Evolutionary conservation across 257 asterid species (phyloP).

Genomic region (Capsicum rhomboideum): DNA sequence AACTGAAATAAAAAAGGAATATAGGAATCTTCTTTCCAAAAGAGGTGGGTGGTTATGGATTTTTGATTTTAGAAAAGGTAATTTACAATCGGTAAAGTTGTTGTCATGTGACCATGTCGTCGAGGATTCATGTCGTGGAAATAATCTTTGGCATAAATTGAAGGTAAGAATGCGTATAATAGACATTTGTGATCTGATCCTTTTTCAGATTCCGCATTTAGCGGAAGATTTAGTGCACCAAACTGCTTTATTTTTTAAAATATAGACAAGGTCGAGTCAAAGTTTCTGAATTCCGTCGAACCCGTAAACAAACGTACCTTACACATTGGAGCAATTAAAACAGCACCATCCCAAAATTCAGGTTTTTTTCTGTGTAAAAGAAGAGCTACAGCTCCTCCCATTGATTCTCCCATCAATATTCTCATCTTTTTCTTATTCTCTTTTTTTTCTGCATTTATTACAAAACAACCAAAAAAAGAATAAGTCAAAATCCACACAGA

Average conservation of each 20-base stretch:
- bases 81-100: too few relatives aligned
- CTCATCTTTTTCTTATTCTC: constrained; percentile 49
- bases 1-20: background rate
- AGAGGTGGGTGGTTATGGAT: background rate
- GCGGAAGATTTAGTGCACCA: too few relatives aligned
- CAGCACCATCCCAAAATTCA: constrained; percentile 57
- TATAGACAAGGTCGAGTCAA: background rate
- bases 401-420: constrained; percentile 65
- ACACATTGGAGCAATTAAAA: constrained; percentile 61
- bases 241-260: too few relatives aligned
- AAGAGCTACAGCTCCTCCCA: constrained; percentile 65
- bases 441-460: constrained; percentile 26
- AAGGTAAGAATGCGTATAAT: too few relatives aligned
- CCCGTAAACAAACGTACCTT: constrained; percentile 23
- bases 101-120: too few relatives aligned
- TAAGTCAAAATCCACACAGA: background rate
- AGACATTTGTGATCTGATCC: too few relatives aligned
- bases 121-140: too few relatives aligned
- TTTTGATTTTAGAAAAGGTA: too few relatives aligned
- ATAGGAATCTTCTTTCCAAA: background rate
- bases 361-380: constrained; percentile 51
- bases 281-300: background rate
- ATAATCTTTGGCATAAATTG: too few relatives aligned
- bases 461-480: background rate
- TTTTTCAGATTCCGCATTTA: too few relatives aligned